Evolutionary conservation across 2,329 filamentous ascomycete species (phyloP).

Genomic region (Nannizziopsis barbatae): DNA sequence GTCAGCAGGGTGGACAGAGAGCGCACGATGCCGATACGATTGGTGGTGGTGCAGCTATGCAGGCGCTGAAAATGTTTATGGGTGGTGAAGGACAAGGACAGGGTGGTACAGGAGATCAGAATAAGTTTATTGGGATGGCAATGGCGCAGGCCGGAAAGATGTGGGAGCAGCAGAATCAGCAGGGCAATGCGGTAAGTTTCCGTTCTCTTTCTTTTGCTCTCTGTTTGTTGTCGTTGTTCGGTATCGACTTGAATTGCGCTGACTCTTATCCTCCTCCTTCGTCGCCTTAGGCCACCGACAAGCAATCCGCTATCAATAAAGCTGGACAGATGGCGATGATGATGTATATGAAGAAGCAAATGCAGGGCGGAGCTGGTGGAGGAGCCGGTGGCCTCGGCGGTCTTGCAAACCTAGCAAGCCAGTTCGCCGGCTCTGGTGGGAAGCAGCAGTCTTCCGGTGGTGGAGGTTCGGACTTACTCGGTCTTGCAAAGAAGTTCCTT

Average conservation of each 20-base stretch:
- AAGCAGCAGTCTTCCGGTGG: background rate
- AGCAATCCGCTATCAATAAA: slow-evolving; percentile 66
- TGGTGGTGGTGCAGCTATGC: slow-evolving; percentile 37
- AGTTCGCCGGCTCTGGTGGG: background rate
- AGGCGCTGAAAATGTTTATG: slow-evolving; percentile 67
- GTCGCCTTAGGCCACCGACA: slow-evolving; percentile 54
- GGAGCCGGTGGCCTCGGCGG: slow-evolving; percentile 42
- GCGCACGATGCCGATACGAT: slow-evolving; percentile 38
- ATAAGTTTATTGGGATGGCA: slow-evolving; percentile 70
- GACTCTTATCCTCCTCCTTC: background rate
- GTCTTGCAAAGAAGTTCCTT: slow-evolving; percentile 24
- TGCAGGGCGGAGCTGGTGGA: slow-evolving; percentile 40
- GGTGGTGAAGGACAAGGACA: slow-evolving; percentile 20
- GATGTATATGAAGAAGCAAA: slow-evolving; percentile 76
- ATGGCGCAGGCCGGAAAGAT: slow-evolving; percentile 81
- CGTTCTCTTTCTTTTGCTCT: slow-evolving; percentile 11
- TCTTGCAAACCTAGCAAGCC: background rate
- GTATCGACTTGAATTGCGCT: background rate
- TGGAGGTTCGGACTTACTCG: slow-evolving; percentile 9
- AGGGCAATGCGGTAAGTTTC: slow-evolving; percentile 42
- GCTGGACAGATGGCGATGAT: slow-evolving; percentile 81
- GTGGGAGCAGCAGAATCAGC: slow-evolving; percentile 48
- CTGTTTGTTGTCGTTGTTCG: background rate
- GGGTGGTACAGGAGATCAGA: slow-evolving; percentile 49
- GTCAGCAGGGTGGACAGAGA: slow-evolving; percentile 32